These are phyloP conservation scores for Magnusiomyces magnusii DNA, from an alignment of 1,139 yeast genomes.

Conservation along the genomic window DNA sequence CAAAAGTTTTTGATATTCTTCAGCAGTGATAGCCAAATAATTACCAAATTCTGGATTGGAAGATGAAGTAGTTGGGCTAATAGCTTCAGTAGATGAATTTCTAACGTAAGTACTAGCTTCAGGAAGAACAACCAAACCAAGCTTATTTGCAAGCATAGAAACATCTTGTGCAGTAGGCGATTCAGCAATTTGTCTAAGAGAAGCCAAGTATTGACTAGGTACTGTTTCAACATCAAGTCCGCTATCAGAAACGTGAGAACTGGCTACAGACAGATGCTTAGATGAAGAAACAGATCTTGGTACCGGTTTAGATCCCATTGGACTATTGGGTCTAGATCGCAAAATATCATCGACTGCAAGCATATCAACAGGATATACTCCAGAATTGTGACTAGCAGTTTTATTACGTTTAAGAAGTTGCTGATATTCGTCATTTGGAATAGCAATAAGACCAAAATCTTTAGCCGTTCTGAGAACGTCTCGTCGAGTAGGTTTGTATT, in stretches of 20 bases:
- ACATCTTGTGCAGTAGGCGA: slow-evolving; percentile 31
- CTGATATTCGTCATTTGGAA: slow-evolving; percentile 35
- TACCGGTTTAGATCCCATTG: neutral
- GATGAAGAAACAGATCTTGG: slow-evolving; percentile 2
- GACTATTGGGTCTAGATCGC: slow-evolving; percentile 5
- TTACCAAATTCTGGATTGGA: slow-evolving; percentile 20
- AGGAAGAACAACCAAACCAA: slow-evolving; percentile 21
- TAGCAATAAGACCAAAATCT: slow-evolving; percentile 35
- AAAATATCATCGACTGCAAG: slow-evolving; percentile 15
- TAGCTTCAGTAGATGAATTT: slow-evolving; percentile 2
- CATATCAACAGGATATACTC: slow-evolving; percentile 16
- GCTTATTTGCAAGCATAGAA: slow-evolving; percentile 25
- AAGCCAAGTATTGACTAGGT: slow-evolving; percentile 30
- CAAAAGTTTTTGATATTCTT: slow-evolving; percentile 24
- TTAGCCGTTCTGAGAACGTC: slow-evolving; percentile 36
- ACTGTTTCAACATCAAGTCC: slow-evolving; percentile 31
- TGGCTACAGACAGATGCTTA: neutral
- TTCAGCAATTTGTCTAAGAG: slow-evolving; percentile 32
- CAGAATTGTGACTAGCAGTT: slow-evolving; percentile 1
- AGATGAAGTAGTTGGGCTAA: slow-evolving; percentile 6
- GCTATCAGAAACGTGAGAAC: neutral
- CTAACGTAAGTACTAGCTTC: slow-evolving; percentile 1
- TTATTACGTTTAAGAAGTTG: slow-evolving; percentile 21
- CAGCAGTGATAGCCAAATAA: slow-evolving; percentile 42
- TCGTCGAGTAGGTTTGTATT: slow-evolving; percentile 33